These are phyloP conservation scores for Pythium chondricola DNA, from an alignment of 352 stramenopile species.

Conservation along the genomic window DNA sequence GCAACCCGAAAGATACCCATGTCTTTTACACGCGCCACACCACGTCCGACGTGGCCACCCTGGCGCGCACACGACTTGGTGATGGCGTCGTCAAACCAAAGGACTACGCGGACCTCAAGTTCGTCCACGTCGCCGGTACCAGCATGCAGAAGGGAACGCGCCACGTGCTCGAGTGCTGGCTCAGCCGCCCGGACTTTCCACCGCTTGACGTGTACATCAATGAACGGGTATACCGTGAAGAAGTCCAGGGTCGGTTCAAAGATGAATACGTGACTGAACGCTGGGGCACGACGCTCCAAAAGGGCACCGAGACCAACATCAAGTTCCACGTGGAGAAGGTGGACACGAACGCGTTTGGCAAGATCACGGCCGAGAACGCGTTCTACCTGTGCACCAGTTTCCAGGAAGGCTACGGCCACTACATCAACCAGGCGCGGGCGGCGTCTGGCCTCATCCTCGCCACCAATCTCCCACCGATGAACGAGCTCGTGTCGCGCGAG, in stretches of 20 bases:
- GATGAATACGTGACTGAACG: too few species aligned
- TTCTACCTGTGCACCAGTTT: slow-evolving; percentile 57
- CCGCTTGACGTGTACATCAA: neutral
- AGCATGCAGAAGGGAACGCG: slow-evolving; percentile 1
- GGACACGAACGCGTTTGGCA: slow-evolving; percentile 34
- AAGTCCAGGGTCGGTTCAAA: too few species aligned
- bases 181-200: neutral
- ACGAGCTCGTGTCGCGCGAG: slow-evolving; percentile 40
- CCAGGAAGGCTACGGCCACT: slow-evolving; percentile 53
- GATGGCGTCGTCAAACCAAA: slow-evolving; percentile 6
- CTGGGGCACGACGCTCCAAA: slow-evolving; percentile 49
- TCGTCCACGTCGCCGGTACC: slow-evolving; percentile 31
- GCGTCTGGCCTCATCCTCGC: slow-evolving; percentile 34
- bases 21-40: slow-evolving; percentile 58
- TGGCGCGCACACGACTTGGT: too few species aligned
- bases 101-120: slow-evolving; percentile 41
- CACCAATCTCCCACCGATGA: slow-evolving; percentile 46
- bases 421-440: slow-evolving; percentile 54
- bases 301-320: slow-evolving; percentile 35
- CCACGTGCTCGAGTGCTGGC: neutral
- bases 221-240: neutral
- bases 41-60: slow-evolving; percentile 41
- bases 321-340: slow-evolving; percentile 30
- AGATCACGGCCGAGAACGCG: slow-evolving; percentile 37
- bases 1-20: slow-evolving; percentile 37